Percentiles rank a stretch among this genome's conserved stretches.
phyloP scores from a whole-genome alignment of 2,329 filamentous ascomycete species.

The Fonsecaea erecta region DNA sequence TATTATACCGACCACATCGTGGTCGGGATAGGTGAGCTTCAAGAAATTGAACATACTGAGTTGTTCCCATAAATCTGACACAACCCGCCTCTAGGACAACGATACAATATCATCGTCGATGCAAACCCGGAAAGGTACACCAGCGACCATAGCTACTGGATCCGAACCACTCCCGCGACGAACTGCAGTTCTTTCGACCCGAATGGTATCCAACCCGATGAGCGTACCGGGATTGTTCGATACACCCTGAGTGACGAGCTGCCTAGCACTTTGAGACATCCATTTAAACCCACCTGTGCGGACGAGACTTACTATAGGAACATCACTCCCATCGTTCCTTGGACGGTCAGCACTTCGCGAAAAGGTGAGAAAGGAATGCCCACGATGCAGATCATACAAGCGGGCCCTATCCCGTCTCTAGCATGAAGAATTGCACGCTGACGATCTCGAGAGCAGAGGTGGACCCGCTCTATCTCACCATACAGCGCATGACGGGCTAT shows the following conservation, averaged over 20 bases:
- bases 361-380: background rate
- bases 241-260: constrained; percentile 1
- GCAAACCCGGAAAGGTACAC: constrained; percentile 2
- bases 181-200: constrained; percentile 1
- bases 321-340: constrained; percentile 21
- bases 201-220: background rate
- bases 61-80: background rate
- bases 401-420: no score
- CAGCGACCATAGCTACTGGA: constrained; percentile 9
- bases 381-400: no score
- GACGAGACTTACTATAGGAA: constrained; percentile 16
- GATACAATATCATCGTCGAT: constrained; percentile 14
- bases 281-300: constrained; percentile 41
- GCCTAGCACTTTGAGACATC: background rate
- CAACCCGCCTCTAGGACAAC: constrained; percentile 1
- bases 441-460: background rate
- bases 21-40: constrained; percentile 13
- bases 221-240: constrained; percentile 5
- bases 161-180: constrained; percentile 6
- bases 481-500: background rate
- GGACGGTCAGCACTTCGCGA: constrained; percentile 9
- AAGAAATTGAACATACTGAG: no score
- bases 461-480: constrained; percentile 1
- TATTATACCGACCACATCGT: constrained; percentile 16
- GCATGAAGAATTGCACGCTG: no score